These are phyloP conservation scores for Rhynchosporium agropyri DNA, from an alignment of 2,329 filamentous ascomycete genomes.

Conservation along the genomic window DNA sequence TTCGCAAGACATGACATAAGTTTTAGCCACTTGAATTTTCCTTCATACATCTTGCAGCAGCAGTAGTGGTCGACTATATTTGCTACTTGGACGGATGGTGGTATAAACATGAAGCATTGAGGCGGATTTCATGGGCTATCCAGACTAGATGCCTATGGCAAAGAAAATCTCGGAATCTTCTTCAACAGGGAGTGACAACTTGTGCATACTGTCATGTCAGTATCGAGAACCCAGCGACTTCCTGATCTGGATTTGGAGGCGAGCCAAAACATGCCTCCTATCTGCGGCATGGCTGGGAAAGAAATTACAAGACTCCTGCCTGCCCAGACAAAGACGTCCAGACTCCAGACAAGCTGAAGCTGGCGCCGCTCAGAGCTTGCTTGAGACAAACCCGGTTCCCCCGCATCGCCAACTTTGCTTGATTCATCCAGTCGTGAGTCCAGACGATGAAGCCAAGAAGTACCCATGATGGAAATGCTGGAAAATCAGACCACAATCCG, in stretches of 20 bases:
- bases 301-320: constrained; percentile 15
- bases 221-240: neutral
- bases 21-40: too few species aligned
- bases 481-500: constrained; percentile 13
- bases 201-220: constrained; percentile 13
- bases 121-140: neutral
- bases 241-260: constrained; percentile 5
- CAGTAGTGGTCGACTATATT: neutral
- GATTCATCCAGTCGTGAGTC: constrained; percentile 1
- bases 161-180: constrained; percentile 6
- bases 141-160: neutral
- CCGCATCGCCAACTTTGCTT: neutral
- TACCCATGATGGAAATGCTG: constrained; percentile 11
- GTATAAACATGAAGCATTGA: neutral
- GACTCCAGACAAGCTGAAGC: neutral
- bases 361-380: neutral
- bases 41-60: neutral
- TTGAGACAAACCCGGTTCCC: neutral
- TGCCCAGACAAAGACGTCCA: constrained; percentile 2
- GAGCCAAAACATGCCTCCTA: neutral
- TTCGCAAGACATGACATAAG: too few species aligned
- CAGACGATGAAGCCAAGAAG: constrained; percentile 6
- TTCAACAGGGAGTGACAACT: neutral
- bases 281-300: neutral
- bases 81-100: neutral